Base-by-base conservation (phyloP, 495 filamentous ascomycete genomes). In the Podospora pseudocomata region DNA sequence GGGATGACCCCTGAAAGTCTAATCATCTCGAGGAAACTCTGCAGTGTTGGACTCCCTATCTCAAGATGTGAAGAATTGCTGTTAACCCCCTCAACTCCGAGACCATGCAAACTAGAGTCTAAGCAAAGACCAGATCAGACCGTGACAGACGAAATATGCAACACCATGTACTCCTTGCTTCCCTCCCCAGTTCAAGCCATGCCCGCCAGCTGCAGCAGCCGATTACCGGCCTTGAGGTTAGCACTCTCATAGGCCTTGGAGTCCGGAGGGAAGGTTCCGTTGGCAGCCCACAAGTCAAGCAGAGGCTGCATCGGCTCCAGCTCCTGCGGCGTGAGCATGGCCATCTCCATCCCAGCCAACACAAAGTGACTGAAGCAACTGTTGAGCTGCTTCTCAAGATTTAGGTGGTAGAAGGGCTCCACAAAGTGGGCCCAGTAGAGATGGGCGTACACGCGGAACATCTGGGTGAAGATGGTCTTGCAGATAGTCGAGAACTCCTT, bases 381-480 rank as follows among this genome's bases (percentile, higher is more conserved):
- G 84, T 97, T 97, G 63, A 97, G 85, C 72, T 92, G 89, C 80
- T 92, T 91, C 73, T 92, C 88, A 64, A 90, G 86, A 79, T 88
- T 91, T 66, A 94, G 85, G 72, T 94, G 90, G 82, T 91, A 94
- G 80, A 92, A 92, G 11, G 91, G 91, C 63, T 92, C 89, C 65
- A 89, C 74, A 82, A 90, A 94, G 80, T 94, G 91, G 7, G 88
- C 87, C 83, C 92, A 92, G 82, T 94, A 94, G 30, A 94, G 84
- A 80, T 97, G 94, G 44, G 92, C 90, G 72, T 97, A 97, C 77
- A 94, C 92, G 53, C 94, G 92, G 85, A 97, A 95, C 90, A 97
- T 97, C 80, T 97, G 94, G 70, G 93, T 89, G 85, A 94, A 96
- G 73, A 96, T 94, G 68, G 89, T 92, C 79, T 92, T 89, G 81